Evolutionary conservation across 2,329 filamentous ascomycete species (phyloP), one percentile per base, ranked within the genome.

Genomic region (Pseudopyricularia cyperi): DNA sequence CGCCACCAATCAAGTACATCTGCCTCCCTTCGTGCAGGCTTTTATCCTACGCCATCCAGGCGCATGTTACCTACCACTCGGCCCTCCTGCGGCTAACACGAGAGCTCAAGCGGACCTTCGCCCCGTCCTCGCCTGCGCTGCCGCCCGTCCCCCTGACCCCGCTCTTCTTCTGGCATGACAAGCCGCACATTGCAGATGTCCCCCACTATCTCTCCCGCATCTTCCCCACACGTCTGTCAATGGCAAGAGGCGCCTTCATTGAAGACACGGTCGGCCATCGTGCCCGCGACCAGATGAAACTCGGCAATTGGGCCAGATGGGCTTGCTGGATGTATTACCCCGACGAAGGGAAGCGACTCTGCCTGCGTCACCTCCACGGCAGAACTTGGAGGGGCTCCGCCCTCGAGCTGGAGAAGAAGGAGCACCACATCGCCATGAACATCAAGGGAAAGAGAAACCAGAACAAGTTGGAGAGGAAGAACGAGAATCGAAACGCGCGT

Each of bases 121-220:
- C 54, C 2, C 35, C 54, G 35, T 2, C 46, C 33, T 46, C 49
- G n/a, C 26, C 46, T 2, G 55, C 58, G 0, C 32, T 42, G 14
- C 51, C 48, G 5, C 47, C 46, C 30, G 60, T 79, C 1, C 71
- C 73, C 0, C 59, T 79, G 39, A 79, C 76, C 1, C 76, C 76
- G 0, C 66, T 79, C 52, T 79, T 77, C 62, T 77, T 79, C 57
- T 79, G 76, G 76, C 75, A 79, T 52, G 76, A 79, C 54, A 79
- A 79, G 56, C 75, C 76, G 0, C 76, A 79, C 52, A 54, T 79
- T 2, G 75, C 71, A 1, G 70, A 68, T 3, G 70, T 66, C 0
- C 56, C 62, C 1, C 76, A 79, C 56, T 79, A 79, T 52, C 65
- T 78, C 0, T 57, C 62, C 1, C 65, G 69, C 0, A 69, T 79